Percentiles rank a stretch among this genome's conserved stretches.
phyloP scores from a whole-genome alignment of 169 alveolate species.

The Eimeria praecox region DNA sequence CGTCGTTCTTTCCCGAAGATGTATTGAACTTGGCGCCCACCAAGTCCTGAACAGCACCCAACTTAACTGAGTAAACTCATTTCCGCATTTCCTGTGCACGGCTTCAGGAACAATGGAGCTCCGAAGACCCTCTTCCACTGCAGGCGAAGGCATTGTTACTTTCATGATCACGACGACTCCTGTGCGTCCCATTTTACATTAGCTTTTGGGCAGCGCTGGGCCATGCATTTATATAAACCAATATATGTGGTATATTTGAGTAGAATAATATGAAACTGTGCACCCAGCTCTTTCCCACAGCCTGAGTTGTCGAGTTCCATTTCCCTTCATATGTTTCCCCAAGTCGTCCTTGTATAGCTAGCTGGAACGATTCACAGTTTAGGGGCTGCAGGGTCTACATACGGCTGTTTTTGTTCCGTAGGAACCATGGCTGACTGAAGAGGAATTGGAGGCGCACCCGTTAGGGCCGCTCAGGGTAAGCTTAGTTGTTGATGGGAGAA shows the following conservation, averaged over 20 bases:
- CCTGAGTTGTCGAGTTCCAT: not conserved
- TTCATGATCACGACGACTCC: slow-evolving; percentile 29
- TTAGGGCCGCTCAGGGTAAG: slow-evolving; percentile 1
- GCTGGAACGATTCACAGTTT: not conserved
- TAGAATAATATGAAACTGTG: not conserved
- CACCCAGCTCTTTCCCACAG: not conserved
- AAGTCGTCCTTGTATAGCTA: not conserved
- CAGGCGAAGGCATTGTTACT: not conserved
- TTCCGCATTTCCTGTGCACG: not conserved
- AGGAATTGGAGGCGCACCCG: not conserved
- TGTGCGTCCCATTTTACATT: not conserved
- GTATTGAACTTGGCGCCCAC: not conserved
- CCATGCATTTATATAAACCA: not conserved
- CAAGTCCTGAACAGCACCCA: not conserved
- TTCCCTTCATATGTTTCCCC: not conserved
- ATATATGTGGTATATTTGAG: not conserved
- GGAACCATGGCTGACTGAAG: slow-evolving; percentile 37
- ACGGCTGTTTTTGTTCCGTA: not conserved
- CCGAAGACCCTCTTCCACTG: not conserved
- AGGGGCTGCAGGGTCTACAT: not conserved
- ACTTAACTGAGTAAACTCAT: not conserved
- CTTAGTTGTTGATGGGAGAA: not conserved
- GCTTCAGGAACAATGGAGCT: slow-evolving; percentile 42
- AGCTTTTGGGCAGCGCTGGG: not conserved
- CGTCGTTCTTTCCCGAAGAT: not conserved